Conservation (phyloP, 345 rosid genomes). For the Draba incana region DNA sequence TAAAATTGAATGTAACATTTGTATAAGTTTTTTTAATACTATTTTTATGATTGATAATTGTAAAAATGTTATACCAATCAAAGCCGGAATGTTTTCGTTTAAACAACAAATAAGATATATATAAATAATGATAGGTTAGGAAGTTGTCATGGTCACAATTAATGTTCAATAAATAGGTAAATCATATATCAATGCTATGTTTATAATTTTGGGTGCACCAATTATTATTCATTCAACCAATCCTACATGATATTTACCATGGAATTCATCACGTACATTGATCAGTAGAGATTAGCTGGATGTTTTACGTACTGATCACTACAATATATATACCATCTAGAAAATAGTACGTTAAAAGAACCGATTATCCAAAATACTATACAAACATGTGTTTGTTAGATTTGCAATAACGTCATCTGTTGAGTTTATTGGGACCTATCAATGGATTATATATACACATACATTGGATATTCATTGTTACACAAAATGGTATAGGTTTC, state of each 20-base stretch:
- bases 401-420: not conserved
- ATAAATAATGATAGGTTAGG: conserved; percentile 16
- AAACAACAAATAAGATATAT: not conserved
- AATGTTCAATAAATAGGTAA: conserved; percentile 9
- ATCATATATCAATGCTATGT: not conserved
- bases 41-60: too few species aligned
- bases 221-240: not conserved
- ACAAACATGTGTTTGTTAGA: not conserved
- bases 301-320: conserved; percentile 13
- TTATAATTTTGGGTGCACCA: not conserved
- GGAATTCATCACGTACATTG: not conserved
- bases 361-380: not conserved
- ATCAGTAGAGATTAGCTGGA: not conserved
- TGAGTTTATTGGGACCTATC: conserved; percentile 9
- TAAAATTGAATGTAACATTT: too few species aligned
- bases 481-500: conserved; percentile 19
- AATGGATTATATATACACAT: conserved; percentile 2
- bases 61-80: too few species aligned
- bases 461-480: conserved; percentile 15
- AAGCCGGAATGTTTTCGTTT: too few species aligned
- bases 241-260: not conserved
- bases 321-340: not conserved
- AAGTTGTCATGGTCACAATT: conserved; percentile 29
- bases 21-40: too few species aligned
- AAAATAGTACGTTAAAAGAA: not conserved